These are phyloP conservation scores for Colletotrichum cuscutae DNA, from an alignment of 2,329 filamentous ascomycete genomes.

Conservation along the genomic window DNA sequence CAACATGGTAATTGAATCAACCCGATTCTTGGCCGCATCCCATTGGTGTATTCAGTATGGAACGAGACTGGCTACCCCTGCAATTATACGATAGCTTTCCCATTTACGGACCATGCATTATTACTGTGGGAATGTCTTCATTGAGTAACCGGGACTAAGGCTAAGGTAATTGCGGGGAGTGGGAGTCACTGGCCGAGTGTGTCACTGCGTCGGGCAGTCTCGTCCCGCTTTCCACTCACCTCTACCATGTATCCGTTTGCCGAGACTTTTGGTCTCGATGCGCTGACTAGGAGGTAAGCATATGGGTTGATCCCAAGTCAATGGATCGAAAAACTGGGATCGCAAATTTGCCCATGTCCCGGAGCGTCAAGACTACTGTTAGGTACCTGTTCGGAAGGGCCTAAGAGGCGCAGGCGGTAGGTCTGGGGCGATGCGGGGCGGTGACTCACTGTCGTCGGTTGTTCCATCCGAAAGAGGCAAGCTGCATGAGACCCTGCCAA, in stretches of 20 bases:
- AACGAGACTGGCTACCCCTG: neutral
- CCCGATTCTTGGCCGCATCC: neutral
- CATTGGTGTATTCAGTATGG: neutral
- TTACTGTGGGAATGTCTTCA: neutral
- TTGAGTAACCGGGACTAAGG: neutral
- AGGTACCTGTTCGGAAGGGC: neutral
- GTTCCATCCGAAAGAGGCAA: neutral
- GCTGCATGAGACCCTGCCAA: neutral
- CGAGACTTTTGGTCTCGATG: too few relatives aligned
- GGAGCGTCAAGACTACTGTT: neutral
- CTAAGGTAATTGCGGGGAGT: neutral
- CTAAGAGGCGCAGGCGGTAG: neutral
- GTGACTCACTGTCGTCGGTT: neutral
- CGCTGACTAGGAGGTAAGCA: too few relatives aligned
- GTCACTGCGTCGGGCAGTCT: neutral
- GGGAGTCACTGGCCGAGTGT: constrained; percentile 9
- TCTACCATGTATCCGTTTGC: neutral
- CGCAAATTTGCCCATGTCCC: neutral
- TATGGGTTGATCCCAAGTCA: too few relatives aligned
- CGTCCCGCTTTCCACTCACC: neutral
- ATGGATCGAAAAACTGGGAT: neutral
- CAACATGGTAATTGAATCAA: neutral
- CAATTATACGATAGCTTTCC: neutral
- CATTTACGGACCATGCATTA: neutral
- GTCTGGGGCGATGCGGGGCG: neutral